phyloP scores from a whole-genome alignment of 192 early-diverging fungal genomes.

The Thoreauomyces humboldtii region DNA sequence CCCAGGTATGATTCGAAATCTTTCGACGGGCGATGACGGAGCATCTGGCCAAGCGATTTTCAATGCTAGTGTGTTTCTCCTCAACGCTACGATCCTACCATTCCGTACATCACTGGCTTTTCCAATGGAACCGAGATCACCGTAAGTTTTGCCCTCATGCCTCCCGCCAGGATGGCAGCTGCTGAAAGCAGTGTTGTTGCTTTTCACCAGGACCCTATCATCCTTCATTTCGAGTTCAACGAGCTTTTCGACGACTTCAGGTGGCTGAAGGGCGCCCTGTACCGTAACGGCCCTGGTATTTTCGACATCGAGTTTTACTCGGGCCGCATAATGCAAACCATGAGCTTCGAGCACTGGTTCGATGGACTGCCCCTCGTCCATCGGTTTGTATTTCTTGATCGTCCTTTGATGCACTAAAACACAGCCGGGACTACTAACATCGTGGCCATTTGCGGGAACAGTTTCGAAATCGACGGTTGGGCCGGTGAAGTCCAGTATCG shows the following conservation, averaged over 20 bases:
- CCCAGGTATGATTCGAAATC: too few species aligned
- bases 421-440: too few species aligned
- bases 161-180: too few species aligned
- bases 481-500: slow-evolving; percentile 21
- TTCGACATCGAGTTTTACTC: slow-evolving; percentile 29
- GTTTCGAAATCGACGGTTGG: slow-evolving; percentile 27
- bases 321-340: neutral
- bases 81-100: slow-evolving; percentile 5
- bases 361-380: slow-evolving; percentile 32
- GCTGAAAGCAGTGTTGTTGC: too few species aligned
- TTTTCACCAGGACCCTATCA: slow-evolving; percentile 22
- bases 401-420: neutral
- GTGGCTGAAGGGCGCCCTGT: slow-evolving; percentile 14
- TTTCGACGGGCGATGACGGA: too few species aligned
- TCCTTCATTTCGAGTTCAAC: neutral
- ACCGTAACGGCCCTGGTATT: slow-evolving; percentile 32
- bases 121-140: slow-evolving; percentile 23
- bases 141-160: too few species aligned
- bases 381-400: slow-evolving; percentile 16
- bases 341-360: slow-evolving; percentile 34
- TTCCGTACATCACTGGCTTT: slow-evolving; percentile 32
- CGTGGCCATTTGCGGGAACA: neutral
- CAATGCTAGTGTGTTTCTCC: slow-evolving; percentile 16
- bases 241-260: neutral
- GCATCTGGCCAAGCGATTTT: too few species aligned